Evolutionary conservation across 2,329 filamentous ascomycete genomes (phyloP).

Genomic region (Hypoxylon sp.): DNA sequence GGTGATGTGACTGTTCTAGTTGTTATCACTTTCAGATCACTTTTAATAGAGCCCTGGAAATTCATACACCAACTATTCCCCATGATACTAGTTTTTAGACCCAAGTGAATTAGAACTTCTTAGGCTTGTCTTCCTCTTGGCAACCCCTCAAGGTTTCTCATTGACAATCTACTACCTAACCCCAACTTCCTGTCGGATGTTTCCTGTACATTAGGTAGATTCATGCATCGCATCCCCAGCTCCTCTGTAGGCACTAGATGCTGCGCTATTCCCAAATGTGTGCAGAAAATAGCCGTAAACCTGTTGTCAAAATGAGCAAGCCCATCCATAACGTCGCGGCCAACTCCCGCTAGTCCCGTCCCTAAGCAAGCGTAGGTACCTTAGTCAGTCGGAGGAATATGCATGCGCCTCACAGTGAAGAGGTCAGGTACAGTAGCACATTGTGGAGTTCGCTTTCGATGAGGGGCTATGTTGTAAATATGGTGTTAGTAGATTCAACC

Average conservation of each 20-base stretch:
- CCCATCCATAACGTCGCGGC: slow-evolving; percentile 25
- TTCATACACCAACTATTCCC: not conserved
- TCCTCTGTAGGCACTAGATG: slow-evolving; percentile 13
- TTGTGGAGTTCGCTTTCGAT: slow-evolving; percentile 27
- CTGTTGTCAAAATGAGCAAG: slow-evolving; percentile 19
- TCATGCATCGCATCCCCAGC: slow-evolving; percentile 15
- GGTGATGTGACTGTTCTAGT: not conserved
- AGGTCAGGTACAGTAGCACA: slow-evolving; percentile 18
- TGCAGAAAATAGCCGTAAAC: slow-evolving; percentile 19
- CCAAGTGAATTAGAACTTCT: slow-evolving; percentile 8
- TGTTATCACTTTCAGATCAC: not conserved
- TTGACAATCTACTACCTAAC: slow-evolving; percentile 1
- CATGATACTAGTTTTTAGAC: slow-evolving; percentile 1
- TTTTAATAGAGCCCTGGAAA: not conserved
- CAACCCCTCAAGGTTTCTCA: slow-evolving; percentile 5
- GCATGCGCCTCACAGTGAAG: slow-evolving; percentile 34
- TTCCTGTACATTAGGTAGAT: slow-evolving; percentile 6
- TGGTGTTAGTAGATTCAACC: slow-evolving; percentile 31
- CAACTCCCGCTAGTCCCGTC: slow-evolving; percentile 19
- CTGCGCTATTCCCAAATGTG: slow-evolving; percentile 10
- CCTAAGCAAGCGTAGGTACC: slow-evolving; percentile 12
- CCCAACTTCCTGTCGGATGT: slow-evolving; percentile 11
- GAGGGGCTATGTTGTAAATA: slow-evolving; percentile 32
- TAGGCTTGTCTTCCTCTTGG: slow-evolving; percentile 11
- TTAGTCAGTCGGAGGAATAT: slow-evolving; percentile 38